Base-by-base conservation (phyloP, 441 rosid genomes). In the Iberis amara region DNA sequence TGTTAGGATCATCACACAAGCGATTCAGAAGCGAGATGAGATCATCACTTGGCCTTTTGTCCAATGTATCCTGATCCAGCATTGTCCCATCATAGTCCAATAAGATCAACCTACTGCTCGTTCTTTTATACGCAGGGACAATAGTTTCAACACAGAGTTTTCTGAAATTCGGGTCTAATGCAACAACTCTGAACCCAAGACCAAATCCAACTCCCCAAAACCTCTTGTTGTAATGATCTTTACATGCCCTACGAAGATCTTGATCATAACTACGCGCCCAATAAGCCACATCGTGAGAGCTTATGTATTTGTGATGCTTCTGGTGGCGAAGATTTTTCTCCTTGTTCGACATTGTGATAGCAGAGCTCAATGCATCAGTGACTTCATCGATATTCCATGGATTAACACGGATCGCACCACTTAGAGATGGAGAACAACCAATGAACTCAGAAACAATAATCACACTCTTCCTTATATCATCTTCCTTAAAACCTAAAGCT, bases 351-450 rank as follows among this genome's bases (percentile, higher is more conserved):
- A 81, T 73, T 8, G 47, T 35, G 15, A 81, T 62, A 8, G 86
- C 89, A 6, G 73, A 66, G 51, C 39, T 52, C 85, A 88, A 80
- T 0, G 96, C 89, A 11, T 65, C 74, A 36, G 82, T 73, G 11
- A 81, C 84, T 1, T 65, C 79, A 45, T 71, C 83, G 9, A 79
- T 65, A 65, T 80, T 72, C 96, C 96, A 87, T 0, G 96, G 94
- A 71, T 87, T 87, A 15, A 87, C 94, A 4, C 96, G 82, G 43
- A 79, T 78, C 0, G 96, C 96, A 3, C 96, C 96, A 13, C 96
- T 87, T 18, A 87, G 80, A 47, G 96, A 87, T 1, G 96, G 96
- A 0, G 96, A 84, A 65, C 96, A 87, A 5, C 96, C 96, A 0
- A 82, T 77, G 78, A 87, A 87, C 68, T 87, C 96, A 3, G 96